Evolutionary conservation across 2,329 filamentous ascomycete genomes (phyloP).

Genomic region (Tolypocladium cylindrosporum): DNA sequence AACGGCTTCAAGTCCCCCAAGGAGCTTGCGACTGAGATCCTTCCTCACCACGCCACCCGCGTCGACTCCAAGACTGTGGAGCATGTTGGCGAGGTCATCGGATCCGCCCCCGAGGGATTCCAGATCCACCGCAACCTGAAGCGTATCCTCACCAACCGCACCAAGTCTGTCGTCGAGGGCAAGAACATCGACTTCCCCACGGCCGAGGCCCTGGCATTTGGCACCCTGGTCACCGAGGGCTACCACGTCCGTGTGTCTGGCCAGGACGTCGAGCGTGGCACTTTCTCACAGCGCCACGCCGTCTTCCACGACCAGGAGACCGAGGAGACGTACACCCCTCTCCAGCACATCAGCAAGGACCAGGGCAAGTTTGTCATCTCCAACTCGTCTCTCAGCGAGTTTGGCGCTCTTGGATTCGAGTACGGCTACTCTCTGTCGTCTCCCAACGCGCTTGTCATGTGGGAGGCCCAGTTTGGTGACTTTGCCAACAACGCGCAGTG

Average conservation of each 20-base stretch:
- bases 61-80: conserved; percentile 64
- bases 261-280: conserved; percentile 98
- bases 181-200: conserved; percentile 97
- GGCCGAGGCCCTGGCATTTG: conserved; percentile 91
- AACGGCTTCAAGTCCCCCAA: conserved; percentile 99
- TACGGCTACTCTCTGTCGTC: conserved; percentile 97
- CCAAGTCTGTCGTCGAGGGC: conserved; percentile 86
- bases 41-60: conserved; percentile 83
- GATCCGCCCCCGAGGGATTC: conserved; percentile 73
- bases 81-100: conserved; percentile 75
- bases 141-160: conserved; percentile 81
- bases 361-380: conserved; percentile 95
- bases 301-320: conserved; percentile 97
- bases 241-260: conserved; percentile 96
- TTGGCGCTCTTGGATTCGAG: conserved; percentile 81
- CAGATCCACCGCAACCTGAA: conserved; percentile 90
- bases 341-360: conserved; percentile 80
- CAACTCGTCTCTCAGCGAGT: conserved; percentile 77
- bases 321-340: conserved; percentile 84
- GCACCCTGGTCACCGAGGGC: conserved; percentile 80
- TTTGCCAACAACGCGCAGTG: conserved; percentile 99
- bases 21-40: conserved; percentile 86
- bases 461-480: conserved; percentile 99
- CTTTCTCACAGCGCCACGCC: conserved; percentile 94
- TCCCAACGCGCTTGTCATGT: conserved; percentile 95